Base-by-base conservation (phyloP, 2,329 filamentous ascomycete species). In the Diaporthe destruens region DNA sequence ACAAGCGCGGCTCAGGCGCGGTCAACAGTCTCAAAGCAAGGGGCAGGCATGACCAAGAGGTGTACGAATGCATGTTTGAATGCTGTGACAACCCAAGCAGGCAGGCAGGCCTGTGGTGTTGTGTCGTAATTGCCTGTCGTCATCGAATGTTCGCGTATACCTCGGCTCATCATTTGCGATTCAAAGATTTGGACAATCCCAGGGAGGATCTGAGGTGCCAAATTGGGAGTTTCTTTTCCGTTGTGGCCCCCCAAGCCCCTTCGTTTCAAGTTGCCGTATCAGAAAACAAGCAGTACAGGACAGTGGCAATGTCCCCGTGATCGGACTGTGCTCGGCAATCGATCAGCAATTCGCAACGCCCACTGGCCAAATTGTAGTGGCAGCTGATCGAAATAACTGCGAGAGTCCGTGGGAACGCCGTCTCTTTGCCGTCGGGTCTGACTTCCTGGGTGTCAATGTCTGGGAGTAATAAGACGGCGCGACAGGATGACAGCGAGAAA, bases 301-400 rank as follows among this genome's bases (percentile, higher is more conserved):
- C 47, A 70, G 55, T 70, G 44, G 47, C 32, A 51, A 59, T 53
- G 55, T 39, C 44, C 54, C 47, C 44, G 23, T 70, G 47, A 53
- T 70, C 57, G 68, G 42, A 70, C 68, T 70, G 68, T 70, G 68
- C 68, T 70, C 68, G 68, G 55, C 68, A 70, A 70, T 70, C 68
- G 68, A 61, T 29, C 53, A 61, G 44, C 53, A 61, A 20, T 61
- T 63, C 32, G 54, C 18, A 32, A 47, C 54, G 55, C 57, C 68
- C 68, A 70, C 68, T 61, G 47, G 55, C 12, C 68, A 70, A 70
- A 70, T 70, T 70, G 36, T 51, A 61, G 47, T 47, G 42, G 25
- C 34, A 70, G 68, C 47, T 61, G 68, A 70, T 70, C 68, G 36
- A 70, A 70, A 70, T 70, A 70, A 61, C 12, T 25, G 36, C 25